Conservation (phyloP, 2,329 filamentous ascomycete genomes). For the Fusarium veterinarium region DNA sequence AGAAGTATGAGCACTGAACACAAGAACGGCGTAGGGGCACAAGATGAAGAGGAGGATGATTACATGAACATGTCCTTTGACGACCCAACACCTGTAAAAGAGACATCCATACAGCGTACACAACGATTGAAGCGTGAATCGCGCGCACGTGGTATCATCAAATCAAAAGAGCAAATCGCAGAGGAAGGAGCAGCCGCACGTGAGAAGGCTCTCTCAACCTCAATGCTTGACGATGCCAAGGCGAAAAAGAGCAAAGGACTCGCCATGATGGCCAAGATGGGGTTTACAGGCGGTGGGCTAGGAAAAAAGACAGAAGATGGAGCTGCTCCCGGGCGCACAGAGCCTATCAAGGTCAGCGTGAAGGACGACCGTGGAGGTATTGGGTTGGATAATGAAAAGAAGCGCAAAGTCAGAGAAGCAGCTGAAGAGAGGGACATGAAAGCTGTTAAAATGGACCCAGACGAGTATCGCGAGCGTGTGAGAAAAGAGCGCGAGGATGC, state of each 20-base stretch:
- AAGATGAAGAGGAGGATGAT: constrained; percentile 83
- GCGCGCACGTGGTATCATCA: constrained; percentile 73
- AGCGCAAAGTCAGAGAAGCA: constrained; percentile 77
- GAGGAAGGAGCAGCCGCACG: constrained; percentile 77
- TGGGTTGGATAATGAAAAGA: constrained; percentile 84
- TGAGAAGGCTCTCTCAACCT: constrained; percentile 80
- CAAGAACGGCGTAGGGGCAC: constrained; percentile 22
- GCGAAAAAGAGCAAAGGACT: constrained; percentile 83
- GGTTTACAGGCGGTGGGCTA: constrained; percentile 83
- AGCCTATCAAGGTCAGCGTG: constrained; percentile 80
- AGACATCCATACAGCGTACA: constrained; percentile 67
- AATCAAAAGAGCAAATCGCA: constrained; percentile 87
- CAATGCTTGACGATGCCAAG: constrained; percentile 69
- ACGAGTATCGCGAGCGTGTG: constrained; percentile 79
- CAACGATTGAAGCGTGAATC: constrained; percentile 69
- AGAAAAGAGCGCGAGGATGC: constrained; percentile 76
- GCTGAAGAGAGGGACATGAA: constrained; percentile 68
- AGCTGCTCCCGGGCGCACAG: constrained; percentile 55
- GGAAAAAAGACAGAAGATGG: constrained; percentile 68
- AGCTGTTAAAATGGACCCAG: constrained; percentile 70
- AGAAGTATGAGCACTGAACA: constrained; percentile 22
- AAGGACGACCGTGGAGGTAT: constrained; percentile 87
- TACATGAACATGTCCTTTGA: constrained; percentile 97
- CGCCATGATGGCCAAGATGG: constrained; percentile 97
- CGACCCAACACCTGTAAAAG: constrained; percentile 67